Percentiles rank a stretch among this genome's conserved stretches.
Conservation (phyloP, 1,284 basidiomycete genomes). For the Pisolithus thermaeus region DNA sequence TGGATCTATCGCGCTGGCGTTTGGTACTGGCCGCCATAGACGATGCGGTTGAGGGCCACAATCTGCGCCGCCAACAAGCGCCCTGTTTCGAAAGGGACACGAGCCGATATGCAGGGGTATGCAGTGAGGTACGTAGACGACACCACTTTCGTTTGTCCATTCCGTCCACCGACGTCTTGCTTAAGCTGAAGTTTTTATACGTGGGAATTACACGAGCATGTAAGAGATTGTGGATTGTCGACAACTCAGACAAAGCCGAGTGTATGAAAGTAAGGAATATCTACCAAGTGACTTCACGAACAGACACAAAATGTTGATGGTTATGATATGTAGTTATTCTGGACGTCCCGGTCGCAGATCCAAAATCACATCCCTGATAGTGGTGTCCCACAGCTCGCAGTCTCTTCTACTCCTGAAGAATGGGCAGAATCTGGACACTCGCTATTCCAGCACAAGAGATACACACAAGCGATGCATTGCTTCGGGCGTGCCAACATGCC, state of each 20-base stretch:
- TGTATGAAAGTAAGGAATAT: too few species aligned
- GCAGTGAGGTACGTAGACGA: constrained; percentile 43
- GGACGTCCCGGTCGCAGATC: too few species aligned
- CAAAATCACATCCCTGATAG: constrained; percentile 35
- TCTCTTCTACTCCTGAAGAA: constrained; percentile 42
- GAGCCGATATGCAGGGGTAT: constrained; percentile 51
- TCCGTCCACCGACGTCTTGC: constrained; percentile 1
- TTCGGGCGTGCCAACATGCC: constrained; percentile 48
- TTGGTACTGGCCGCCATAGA: constrained; percentile 46
- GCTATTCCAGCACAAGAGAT: constrained; percentile 54
- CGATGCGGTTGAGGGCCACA: constrained; percentile 10
- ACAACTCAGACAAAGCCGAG: too few species aligned
- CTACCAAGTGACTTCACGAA: too few species aligned
- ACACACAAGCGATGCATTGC: constrained; percentile 54
- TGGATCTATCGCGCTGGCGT: constrained; percentile 50
- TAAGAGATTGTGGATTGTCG: constrained; percentile 33
- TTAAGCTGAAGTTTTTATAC: constrained; percentile 59
- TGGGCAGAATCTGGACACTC: constrained; percentile 50
- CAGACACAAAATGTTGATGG: too few species aligned
- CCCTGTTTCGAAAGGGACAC: constrained; percentile 46
- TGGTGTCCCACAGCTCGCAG: constrained; percentile 43
- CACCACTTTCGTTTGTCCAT: not conserved
- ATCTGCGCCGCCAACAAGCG: constrained; percentile 21
- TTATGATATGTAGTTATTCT: too few species aligned
- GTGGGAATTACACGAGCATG: constrained; percentile 67